phyloP scores from a whole-genome alignment of 176 grass and related monocot species.

The Olyra latifolia region DNA sequence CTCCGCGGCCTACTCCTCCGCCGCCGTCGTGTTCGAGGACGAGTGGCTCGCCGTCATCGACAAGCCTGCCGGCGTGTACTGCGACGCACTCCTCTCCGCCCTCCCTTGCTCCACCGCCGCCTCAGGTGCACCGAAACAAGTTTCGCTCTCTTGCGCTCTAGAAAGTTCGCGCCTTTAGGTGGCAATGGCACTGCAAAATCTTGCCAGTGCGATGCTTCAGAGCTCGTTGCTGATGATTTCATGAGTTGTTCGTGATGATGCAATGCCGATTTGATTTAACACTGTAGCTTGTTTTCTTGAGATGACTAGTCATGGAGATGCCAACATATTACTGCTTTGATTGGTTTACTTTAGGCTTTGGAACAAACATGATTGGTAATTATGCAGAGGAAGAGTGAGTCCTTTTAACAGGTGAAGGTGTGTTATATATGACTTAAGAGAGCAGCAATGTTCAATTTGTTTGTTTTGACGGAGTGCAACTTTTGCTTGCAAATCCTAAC shows the following conservation, averaged over 20 bases:
- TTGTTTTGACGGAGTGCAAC: not conserved
- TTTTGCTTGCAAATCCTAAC: not conserved
- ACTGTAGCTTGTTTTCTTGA: not conserved
- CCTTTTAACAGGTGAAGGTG: not conserved
- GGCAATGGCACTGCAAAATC: not conserved
- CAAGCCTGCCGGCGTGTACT: slow-evolving; percentile 88
- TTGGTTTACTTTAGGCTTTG: not conserved
- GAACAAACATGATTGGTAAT: not conserved
- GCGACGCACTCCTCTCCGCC: slow-evolving; percentile 69
- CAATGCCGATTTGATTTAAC: not conserved
- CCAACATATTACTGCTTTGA: not conserved
- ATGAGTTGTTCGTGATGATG: not conserved
- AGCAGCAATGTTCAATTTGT: not conserved
- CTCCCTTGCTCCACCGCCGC: slow-evolving; percentile 30
- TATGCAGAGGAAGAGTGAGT: not conserved
- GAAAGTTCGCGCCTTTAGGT: not conserved
- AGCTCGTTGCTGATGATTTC: not conserved
- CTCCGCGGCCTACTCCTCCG: slow-evolving; percentile 37
- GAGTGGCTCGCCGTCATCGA: slow-evolving; percentile 75
- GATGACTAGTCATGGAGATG: not conserved
- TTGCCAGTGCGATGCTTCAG: not conserved
- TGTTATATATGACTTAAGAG: not conserved
- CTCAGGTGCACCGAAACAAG: not conserved
- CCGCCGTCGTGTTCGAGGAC: slow-evolving; percentile 70
- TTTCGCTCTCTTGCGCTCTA: not conserved